A percentile compares a stretch with the other conserved stretches of the same genome.
Evolutionary conservation across 495 filamentous ascomycete species (phyloP).

Genomic region (Neohortaea acidophila): DNA sequence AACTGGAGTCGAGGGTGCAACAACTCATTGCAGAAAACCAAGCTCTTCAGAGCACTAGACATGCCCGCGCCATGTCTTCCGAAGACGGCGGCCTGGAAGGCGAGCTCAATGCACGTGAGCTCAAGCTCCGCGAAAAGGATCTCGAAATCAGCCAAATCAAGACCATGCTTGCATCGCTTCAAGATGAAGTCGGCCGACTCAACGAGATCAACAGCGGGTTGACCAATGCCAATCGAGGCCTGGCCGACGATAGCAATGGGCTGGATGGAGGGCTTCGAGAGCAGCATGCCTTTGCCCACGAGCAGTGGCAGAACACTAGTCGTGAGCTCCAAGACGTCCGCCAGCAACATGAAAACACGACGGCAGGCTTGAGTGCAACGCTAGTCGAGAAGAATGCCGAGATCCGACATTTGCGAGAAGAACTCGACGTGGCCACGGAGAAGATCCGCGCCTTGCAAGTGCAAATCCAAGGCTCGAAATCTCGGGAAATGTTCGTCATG

Average conservation of each 20-base stretch:
- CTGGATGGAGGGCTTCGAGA: slow-evolving; percentile 45
- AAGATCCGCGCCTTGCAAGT: slow-evolving; percentile 69
- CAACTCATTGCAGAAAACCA: slow-evolving; percentile 71
- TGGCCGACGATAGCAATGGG: slow-evolving; percentile 50
- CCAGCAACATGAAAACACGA: slow-evolving; percentile 41
- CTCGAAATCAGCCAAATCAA: slow-evolving; percentile 67
- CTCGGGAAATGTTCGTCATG: slow-evolving; percentile 51
- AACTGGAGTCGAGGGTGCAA: slow-evolving; percentile 62
- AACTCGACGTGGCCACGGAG: slow-evolving; percentile 62
- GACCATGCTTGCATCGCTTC: slow-evolving; percentile 59
- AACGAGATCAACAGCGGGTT: slow-evolving; percentile 61
- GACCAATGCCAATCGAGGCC: slow-evolving; percentile 48
- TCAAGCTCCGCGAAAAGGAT: slow-evolving; percentile 45
- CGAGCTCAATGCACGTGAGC: slow-evolving; percentile 41
- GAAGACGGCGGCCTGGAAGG: slow-evolving; percentile 37
- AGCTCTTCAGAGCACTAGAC: slow-evolving; percentile 53
- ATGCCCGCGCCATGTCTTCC: slow-evolving; percentile 42
- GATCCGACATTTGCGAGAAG: slow-evolving; percentile 55
- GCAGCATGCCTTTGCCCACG: slow-evolving; percentile 37
- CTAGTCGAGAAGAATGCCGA: slow-evolving; percentile 63
- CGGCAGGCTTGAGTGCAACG: slow-evolving; percentile 44
- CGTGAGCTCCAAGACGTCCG: slow-evolving; percentile 51
- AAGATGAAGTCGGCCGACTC: slow-evolving; percentile 59
- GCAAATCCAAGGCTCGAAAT: slow-evolving; percentile 57
- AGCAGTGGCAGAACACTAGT: slow-evolving; percentile 31